These are phyloP conservation scores for Saccharomyces hybrid DNA, from an alignment of 1,139 yeast species.

Conservation along the genomic window DNA sequence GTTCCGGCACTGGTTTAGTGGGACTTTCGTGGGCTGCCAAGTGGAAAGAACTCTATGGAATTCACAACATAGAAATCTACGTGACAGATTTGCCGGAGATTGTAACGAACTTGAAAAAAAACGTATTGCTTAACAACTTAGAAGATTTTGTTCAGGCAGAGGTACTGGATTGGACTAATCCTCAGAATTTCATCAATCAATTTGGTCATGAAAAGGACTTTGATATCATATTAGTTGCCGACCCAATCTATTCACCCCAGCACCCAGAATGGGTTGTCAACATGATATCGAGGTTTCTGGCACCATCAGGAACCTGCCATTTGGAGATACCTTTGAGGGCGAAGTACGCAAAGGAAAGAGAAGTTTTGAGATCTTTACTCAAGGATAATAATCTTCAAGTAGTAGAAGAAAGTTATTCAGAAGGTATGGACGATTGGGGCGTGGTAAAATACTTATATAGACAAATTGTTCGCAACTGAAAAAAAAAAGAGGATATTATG, in stretches of 20 bases:
- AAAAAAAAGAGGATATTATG: not conserved
- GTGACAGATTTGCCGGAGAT: conserved; percentile 79
- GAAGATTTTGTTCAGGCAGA: conserved; percentile 33
- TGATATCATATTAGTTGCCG: conserved; percentile 64
- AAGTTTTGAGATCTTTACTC: conserved; percentile 48
- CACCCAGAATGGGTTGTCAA: conserved; percentile 70
- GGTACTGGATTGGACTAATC: conserved; percentile 73
- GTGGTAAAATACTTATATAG: conserved; percentile 54
- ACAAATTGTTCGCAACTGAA: conserved; percentile 18
- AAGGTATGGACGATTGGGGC: conserved; percentile 86
- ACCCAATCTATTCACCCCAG: conserved; percentile 75
- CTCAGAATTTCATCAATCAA: conserved; percentile 34
- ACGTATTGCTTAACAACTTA: conserved; percentile 46
- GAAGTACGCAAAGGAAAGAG: conserved; percentile 59
- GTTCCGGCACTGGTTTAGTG: conserved; percentile 89
- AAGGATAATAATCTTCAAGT: conserved; percentile 30
- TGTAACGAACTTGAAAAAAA: conserved; percentile 53
- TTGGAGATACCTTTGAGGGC: conserved; percentile 71
- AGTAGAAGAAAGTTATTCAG: conserved; percentile 36
- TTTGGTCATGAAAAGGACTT: conserved; percentile 33
- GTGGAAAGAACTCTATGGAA: conserved; percentile 20
- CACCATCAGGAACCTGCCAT: conserved; percentile 40
- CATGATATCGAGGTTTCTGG: conserved; percentile 43
- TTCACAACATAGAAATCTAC: conserved; percentile 41
- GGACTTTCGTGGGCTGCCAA: conserved; percentile 54